Base-by-base conservation (phyloP, 441 rosid species). In the Gossypium laxum region DNA sequence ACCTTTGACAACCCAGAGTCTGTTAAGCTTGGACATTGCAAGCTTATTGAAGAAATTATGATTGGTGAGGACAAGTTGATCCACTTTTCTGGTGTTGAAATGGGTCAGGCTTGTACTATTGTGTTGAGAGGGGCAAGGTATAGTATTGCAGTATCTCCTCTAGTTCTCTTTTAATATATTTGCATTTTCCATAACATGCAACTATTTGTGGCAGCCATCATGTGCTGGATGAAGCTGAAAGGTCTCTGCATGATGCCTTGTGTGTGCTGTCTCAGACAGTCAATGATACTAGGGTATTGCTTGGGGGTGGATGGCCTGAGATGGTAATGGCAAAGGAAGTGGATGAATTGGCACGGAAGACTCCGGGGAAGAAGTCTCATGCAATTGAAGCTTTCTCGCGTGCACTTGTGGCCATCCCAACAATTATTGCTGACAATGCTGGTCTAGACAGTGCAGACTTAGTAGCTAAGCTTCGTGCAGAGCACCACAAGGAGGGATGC, bases 271-370 rank as follows among this genome's bases (percentile, higher is more conserved):
- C 98, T 34, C 98, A 94, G 82, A 92, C 97, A 1, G 97, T 94
- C 21, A 94, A 90, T 60, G 99, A 94, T 83, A 83, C 87, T 67
- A 82, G 98, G 81, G 98, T 94, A 34, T 78, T 94, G 79, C 91
- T 92, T 28, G 99, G 99, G 72, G 99, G 99, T 68, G 99, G 99
- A 77, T 94, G 98, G 97, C 98, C 99, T 62, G 99, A 94, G 89
- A 92, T 94, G 99, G 80, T 90, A 64, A 94, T 94, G 99, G 94
- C 97, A 1, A 92, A 89, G 85, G 98, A 85, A 59, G 97, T 92
- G 3, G 93, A 94, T 79, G 93, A 92, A 82, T 86, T 94, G 61
- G 99, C 99, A 43, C 83, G 90, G 2, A 84, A 76, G 75, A 92
- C 98, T 47, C 91, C 97, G 30, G 98, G 98, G 79, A 94, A 94